phyloP scores from a whole-genome alignment of 768 basidiomycete species.

The Podaxis carcinomalis region DNA sequence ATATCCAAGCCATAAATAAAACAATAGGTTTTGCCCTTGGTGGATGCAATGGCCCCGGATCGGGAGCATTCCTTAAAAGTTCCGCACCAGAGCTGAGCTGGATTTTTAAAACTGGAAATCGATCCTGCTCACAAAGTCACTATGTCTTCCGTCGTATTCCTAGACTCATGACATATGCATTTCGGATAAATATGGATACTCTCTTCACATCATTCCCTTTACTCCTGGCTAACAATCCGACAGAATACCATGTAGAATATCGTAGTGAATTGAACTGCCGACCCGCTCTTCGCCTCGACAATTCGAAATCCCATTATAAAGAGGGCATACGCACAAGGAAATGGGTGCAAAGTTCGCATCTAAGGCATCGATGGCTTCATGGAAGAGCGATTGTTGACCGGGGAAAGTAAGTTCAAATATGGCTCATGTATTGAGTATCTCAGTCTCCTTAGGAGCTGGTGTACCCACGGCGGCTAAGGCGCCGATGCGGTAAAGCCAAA shows the following conservation, averaged over 20 bases:
- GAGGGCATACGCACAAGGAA: conserved; percentile 18
- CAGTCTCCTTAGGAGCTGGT: background rate
- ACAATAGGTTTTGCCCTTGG: conserved; percentile 1
- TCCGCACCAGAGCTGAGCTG: conserved; percentile 24
- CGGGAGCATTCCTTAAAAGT: conserved; percentile 20
- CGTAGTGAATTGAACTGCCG: conserved; percentile 23
- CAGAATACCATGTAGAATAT: conserved; percentile 28
- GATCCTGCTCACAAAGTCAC: background rate
- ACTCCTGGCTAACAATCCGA: conserved; percentile 25
- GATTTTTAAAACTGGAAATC: conserved; percentile 20
- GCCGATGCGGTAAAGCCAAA: background rate
- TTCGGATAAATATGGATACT: conserved; percentile 18
- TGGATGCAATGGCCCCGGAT: conserved; percentile 14
- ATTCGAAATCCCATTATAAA: background rate
- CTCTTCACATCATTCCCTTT: conserved; percentile 17
- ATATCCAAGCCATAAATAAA: background rate
- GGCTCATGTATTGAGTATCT: background rate
- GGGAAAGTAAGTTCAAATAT: conserved; percentile 18
- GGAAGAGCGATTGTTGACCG: conserved; percentile 20
- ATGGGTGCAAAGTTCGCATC: conserved; percentile 21
- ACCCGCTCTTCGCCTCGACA: background rate
- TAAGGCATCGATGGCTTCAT: conserved; percentile 21
- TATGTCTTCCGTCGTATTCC: background rate
- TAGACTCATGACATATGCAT: conserved; percentile 17
- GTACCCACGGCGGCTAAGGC: background rate